Evolutionary conservation across 805 yeast genomes (phyloP).

Genomic region (Saturnispora mendoncae): DNA sequence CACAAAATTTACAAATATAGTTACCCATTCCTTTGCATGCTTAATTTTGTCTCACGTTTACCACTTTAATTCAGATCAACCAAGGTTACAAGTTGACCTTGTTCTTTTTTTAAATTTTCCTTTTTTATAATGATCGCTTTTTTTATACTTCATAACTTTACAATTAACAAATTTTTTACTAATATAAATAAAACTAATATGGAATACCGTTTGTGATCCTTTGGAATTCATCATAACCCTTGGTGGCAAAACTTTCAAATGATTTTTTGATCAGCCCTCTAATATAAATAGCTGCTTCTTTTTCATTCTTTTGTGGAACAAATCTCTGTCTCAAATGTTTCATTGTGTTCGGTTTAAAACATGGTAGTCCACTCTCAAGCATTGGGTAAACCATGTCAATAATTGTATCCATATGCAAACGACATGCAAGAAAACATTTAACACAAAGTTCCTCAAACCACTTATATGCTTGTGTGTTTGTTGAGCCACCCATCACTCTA

Average conservation of each 20-base stretch:
- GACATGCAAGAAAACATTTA: constrained; percentile 79
- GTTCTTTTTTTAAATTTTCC: not conserved
- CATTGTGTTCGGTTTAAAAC: constrained; percentile 86
- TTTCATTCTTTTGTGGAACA: constrained; percentile 70
- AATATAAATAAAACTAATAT: constrained; percentile 35
- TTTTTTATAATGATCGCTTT: too few species aligned
- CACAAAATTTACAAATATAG: constrained; percentile 5
- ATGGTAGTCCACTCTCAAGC: constrained; percentile 93
- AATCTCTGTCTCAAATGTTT: constrained; percentile 69
- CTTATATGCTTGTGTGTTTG: constrained; percentile 72
- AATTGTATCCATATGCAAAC: constrained; percentile 82
- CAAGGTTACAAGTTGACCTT: too few species aligned
- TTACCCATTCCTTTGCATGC: not conserved
- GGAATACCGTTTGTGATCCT: constrained; percentile 95
- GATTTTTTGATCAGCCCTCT: constrained; percentile 68
- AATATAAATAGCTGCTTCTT: constrained; percentile 76
- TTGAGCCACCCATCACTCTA: constrained; percentile 87
- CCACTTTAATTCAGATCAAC: too few species aligned
- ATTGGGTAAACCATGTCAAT: constrained; percentile 82
- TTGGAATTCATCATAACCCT: constrained; percentile 97
- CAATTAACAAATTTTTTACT: not conserved
- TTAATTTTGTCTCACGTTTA: too few species aligned
- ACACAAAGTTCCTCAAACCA: constrained; percentile 96
- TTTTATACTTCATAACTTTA: not conserved
- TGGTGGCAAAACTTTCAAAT: constrained; percentile 81